Evolutionary conservation across 2,329 filamentous ascomycete genomes (phyloP).

Genomic region (Calonectria hongkongensis): DNA sequence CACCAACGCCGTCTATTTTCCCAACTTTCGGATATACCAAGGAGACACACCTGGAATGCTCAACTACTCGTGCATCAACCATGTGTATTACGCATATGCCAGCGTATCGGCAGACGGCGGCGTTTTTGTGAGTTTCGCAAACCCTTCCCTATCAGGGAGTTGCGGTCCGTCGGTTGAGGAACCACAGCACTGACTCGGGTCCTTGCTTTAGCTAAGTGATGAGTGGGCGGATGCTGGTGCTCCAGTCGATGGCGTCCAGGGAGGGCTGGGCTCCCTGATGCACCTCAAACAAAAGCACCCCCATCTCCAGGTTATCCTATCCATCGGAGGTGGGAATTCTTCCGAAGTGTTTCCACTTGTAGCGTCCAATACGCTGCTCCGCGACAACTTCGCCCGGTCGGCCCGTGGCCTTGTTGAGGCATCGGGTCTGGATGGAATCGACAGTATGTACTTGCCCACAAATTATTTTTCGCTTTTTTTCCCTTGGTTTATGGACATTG

Average conservation of each 20-base stretch:
- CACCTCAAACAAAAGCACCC: conserved; percentile 82
- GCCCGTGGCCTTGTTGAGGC: conserved; percentile 80
- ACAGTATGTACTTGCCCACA: conserved; percentile 72
- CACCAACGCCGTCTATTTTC: conserved; percentile 88
- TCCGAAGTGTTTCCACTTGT: conserved; percentile 81
- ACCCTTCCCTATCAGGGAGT: conserved; percentile 27
- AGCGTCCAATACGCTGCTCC: conserved; percentile 74
- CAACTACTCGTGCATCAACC: conserved; percentile 85
- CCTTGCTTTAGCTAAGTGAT: conserved; percentile 79
- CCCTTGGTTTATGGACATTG: background rate
- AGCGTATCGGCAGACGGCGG: conserved; percentile 82
- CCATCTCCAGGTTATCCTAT: conserved; percentile 84
- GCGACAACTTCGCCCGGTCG: conserved; percentile 82
- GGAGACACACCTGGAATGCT: conserved; percentile 83
- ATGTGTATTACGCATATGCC: conserved; percentile 90
- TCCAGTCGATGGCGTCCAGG: conserved; percentile 81
- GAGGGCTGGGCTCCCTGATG: conserved; percentile 83
- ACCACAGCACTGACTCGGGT: conserved; percentile 53
- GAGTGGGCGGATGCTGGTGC: conserved; percentile 85
- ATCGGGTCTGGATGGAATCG: conserved; percentile 78
- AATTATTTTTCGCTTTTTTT: background rate
- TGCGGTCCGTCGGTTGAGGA: conserved; percentile 29
- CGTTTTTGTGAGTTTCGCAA: conserved; percentile 79
- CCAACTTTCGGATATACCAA: conserved; percentile 85
- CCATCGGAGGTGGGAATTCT: conserved; percentile 81